Percentiles rank a stretch among this genome's conserved stretches.
phyloP scores from a whole-genome alignment of 2,329 filamentous ascomycete genomes.

The Cadophora sp. region DNA sequence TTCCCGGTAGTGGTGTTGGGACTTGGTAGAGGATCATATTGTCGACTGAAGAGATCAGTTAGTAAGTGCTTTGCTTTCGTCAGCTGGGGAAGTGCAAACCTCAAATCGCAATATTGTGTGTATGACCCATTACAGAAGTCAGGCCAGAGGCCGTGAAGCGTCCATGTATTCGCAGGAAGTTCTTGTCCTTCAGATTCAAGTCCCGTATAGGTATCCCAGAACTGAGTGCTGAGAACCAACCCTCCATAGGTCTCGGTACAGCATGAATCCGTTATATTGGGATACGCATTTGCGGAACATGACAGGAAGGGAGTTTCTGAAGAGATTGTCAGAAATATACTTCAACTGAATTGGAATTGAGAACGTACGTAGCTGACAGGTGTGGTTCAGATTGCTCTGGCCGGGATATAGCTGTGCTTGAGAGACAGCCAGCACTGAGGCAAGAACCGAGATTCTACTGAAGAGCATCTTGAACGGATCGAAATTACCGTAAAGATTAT shows the following conservation, averaged over 20 bases:
- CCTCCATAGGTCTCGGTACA: slow-evolving; percentile 71
- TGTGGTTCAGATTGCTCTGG: slow-evolving; percentile 41
- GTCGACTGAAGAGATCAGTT: slow-evolving; percentile 49
- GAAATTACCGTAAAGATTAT: neutral
- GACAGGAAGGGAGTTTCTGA: slow-evolving; percentile 49
- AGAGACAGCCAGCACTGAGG: slow-evolving; percentile 14
- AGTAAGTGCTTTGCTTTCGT: neutral
- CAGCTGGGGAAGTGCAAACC: slow-evolving; percentile 34
- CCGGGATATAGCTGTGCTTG: slow-evolving; percentile 37
- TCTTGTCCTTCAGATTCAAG: slow-evolving; percentile 63
- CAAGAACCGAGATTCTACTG: slow-evolving; percentile 16
- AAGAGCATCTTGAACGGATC: slow-evolving; percentile 20
- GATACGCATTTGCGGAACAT: slow-evolving; percentile 55
- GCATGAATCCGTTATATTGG: slow-evolving; percentile 62
- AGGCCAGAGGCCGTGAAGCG: slow-evolving; percentile 51
- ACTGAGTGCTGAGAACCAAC: slow-evolving; percentile 66
- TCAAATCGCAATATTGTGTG: slow-evolving; percentile 71
- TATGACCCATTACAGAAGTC: slow-evolving; percentile 63
- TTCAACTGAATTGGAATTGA: neutral
- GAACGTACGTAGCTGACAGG: slow-evolving; percentile 37
- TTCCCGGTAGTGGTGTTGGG: slow-evolving; percentile 69
- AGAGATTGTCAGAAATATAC: slow-evolving; percentile 13
- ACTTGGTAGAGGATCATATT: slow-evolving; percentile 66
- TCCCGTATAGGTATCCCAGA: slow-evolving; percentile 70
- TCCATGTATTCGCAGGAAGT: slow-evolving; percentile 63